These are phyloP conservation scores for Paragyromitra xinjiangensis DNA, from an alignment of 495 filamentous ascomycete genomes.

Conservation along the genomic window DNA sequence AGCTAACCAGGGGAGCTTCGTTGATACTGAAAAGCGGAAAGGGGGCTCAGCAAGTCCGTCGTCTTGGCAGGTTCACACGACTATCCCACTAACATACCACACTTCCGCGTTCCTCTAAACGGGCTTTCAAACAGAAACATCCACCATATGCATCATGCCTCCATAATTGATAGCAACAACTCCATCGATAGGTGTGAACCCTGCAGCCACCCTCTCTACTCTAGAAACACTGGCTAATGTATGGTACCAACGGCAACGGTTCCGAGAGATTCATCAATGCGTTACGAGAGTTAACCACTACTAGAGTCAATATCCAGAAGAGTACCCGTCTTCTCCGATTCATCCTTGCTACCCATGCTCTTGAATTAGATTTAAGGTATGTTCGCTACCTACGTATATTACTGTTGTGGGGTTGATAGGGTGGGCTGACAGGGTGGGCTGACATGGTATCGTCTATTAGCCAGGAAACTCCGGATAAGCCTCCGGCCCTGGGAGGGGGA, in stretches of 20 bases:
- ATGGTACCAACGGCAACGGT: conserved; percentile 1
- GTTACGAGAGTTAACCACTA: background rate
- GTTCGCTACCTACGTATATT: background rate
- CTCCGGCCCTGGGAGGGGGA: background rate
- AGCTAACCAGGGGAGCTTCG: no score
- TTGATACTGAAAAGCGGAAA: no score
- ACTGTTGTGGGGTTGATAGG: background rate
- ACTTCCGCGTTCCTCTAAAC: background rate
- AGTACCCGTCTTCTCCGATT: background rate
- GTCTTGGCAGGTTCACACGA: background rate
- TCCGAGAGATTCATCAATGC: background rate
- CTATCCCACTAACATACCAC: background rate
- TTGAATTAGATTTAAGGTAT: background rate
- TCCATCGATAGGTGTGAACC: background rate
- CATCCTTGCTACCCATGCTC: background rate
- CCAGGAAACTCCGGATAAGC: conserved; percentile 12
- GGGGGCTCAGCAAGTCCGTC: no score
- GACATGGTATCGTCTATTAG: conserved; percentile 14
- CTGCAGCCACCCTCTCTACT: background rate
- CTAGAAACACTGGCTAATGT: background rate
- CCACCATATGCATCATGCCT: background rate
- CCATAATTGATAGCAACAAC: background rate
- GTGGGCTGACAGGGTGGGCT: background rate
- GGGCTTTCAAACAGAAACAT: background rate
- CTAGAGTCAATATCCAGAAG: background rate